Evolutionary conservation across 2,329 filamentous ascomycete genomes (phyloP).

Genomic region (Raffaelea albimanens): DNA sequence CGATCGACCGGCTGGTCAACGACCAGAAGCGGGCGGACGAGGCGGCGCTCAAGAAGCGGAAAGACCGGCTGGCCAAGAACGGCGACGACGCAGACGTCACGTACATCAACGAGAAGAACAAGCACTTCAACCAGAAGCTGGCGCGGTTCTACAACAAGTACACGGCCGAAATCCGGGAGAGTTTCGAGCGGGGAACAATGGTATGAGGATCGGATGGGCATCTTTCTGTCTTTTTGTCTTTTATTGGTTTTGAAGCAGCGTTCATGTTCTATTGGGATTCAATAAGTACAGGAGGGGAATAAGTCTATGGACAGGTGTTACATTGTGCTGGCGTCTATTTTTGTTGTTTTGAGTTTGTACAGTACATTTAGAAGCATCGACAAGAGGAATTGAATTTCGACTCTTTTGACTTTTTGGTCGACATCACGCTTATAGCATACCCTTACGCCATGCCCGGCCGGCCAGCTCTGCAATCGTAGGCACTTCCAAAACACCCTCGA

Average conservation of each 20-base stretch:
- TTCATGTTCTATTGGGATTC: background rate
- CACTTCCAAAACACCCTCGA: slow-evolving; percentile 69
- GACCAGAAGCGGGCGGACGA: slow-evolving; percentile 88
- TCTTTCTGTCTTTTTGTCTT: background rate
- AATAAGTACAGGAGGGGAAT: background rate
- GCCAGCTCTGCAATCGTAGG: slow-evolving; percentile 74
- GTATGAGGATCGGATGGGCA: slow-evolving; percentile 45
- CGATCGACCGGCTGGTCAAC: slow-evolving; percentile 76
- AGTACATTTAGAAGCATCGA: background rate
- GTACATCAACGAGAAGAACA: slow-evolving; percentile 99
- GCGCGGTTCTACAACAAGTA: slow-evolving; percentile 97
- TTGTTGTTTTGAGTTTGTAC: too few relatives aligned
- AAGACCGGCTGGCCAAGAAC: slow-evolving; percentile 64
- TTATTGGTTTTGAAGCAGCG: background rate
- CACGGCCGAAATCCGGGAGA: slow-evolving; percentile 91
- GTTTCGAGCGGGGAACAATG: slow-evolving; percentile 94
- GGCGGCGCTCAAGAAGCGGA: slow-evolving; percentile 72
- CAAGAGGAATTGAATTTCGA: background rate
- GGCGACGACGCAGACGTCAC: slow-evolving; percentile 89
- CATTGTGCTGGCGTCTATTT: background rate
- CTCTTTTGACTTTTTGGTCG: too few relatives aligned
- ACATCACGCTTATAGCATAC: slow-evolving; percentile 58
- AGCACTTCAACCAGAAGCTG: slow-evolving; percentile 98
- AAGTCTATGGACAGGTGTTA: background rate
- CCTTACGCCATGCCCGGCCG: slow-evolving; percentile 75